Base-by-base conservation (phyloP, 192 early-diverging fungal genomes). In the Phlyctochytrium planicorne region DNA sequence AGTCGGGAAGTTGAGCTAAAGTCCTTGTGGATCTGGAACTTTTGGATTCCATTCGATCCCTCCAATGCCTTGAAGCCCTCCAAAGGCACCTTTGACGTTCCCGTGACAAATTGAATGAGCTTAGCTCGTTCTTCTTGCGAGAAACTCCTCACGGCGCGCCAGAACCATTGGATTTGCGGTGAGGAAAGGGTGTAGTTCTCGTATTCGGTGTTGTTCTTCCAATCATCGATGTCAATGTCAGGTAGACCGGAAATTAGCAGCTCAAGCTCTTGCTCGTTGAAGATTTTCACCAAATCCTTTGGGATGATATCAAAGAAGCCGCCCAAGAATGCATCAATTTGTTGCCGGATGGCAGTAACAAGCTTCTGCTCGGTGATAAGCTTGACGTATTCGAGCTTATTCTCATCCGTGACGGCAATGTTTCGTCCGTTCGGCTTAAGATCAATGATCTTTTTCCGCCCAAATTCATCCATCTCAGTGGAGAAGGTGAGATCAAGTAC, bases 11-110 rank as follows among this genome's bases (percentile, higher is more conserved):
- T 82, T 2, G 89, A 90, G 14, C 87, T 75, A 84, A 93, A 96
- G 78, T 96, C 95, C 78, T 94, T 96, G 81, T 97, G 94, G 71
- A 99, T 96, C 80, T 97, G 95, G 87, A 99, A 99, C 84, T 96
- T 96, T 76, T 97, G 95, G 20, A 96, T 84, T 33, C 97, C 95
- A 65, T 88, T 88, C 60, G 90, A 91, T 29, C 97, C 97, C 75
- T 99, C 94, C 52, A 99, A 77, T 37, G 89, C 86, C 14, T 89
- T 81, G 71, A 99, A 97, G 32, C 97, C 97, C 74, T 93, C 94
- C 3, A 99, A 75, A n/a, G 97, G 97, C 34, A 99, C 94, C 71
- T 99, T 99, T 59, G 90, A 92, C 3, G 97, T 99, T 35, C 97
- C 97, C 0, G 97, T 99, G 33, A 91, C 91, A 83, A 97, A 99